Evolutionary conservation across 176 grass and related monocot species (phyloP).

Genomic region (Stipa capillata): DNA sequence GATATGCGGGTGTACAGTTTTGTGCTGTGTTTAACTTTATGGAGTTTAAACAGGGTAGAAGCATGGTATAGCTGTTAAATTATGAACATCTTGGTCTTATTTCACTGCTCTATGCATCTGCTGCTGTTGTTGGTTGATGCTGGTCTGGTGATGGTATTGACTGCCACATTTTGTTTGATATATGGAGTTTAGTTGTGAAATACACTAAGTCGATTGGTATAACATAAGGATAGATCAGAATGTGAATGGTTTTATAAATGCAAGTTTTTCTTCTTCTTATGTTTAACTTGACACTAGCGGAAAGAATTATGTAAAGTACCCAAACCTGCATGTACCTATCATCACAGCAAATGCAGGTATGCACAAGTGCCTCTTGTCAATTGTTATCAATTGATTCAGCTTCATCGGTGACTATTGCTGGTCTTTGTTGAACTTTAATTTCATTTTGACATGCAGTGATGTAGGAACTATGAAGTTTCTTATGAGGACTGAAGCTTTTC

Average conservation of each 20-base stretch:
- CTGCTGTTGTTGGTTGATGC: constrained; percentile 28
- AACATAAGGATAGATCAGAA: constrained; percentile 18
- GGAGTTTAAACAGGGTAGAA: constrained; percentile 46
- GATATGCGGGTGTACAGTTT: constrained; percentile 52
- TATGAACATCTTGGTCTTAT: constrained; percentile 25
- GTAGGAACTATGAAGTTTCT: not conserved
- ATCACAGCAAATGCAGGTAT: not conserved
- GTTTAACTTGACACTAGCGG: not conserved
- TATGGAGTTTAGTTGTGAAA: constrained; percentile 26
- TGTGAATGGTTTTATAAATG: constrained; percentile 14
- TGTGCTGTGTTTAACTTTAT: constrained; percentile 38
- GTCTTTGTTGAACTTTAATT: constrained; percentile 15
- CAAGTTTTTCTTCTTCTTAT: not conserved
- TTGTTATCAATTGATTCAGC: not conserved
- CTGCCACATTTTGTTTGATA: constrained; percentile 24
- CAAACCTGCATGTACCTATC: not conserved
- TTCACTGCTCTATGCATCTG: constrained; percentile 32
- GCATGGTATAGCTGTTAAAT: constrained; percentile 53
- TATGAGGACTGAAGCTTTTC: not conserved
- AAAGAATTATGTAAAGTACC: not conserved
- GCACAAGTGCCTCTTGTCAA: not conserved
- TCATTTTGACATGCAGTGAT: constrained; percentile 16
- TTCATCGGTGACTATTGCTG: not conserved
- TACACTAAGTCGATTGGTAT: constrained; percentile 9
- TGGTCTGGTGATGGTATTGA: constrained; percentile 19